Conservation (phyloP, 2,329 filamentous ascomycete genomes). For the Colletotrichum zoysiae region DNA sequence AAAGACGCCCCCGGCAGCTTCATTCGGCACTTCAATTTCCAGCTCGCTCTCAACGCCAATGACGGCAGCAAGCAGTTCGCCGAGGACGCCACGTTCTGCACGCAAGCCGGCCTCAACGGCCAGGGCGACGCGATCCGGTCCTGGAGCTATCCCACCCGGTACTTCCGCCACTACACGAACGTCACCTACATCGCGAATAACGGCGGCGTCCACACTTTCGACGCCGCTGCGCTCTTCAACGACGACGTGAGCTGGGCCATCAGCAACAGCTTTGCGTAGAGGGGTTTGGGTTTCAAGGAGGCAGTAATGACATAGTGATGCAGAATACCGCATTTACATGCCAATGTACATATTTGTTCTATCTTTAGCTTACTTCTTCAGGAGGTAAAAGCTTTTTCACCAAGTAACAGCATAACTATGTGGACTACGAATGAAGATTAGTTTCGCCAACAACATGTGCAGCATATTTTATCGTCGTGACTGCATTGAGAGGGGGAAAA, state of each 20-base stretch:
- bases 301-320: neutral
- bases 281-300: neutral
- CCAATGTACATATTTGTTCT: neutral
- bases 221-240: slow-evolving; percentile 61
- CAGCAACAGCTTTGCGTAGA: slow-evolving; percentile 58
- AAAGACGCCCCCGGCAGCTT: slow-evolving; percentile 69
- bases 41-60: slow-evolving; percentile 60
- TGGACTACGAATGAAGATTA: too few relatives aligned
- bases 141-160: slow-evolving; percentile 72
- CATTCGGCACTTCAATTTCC: slow-evolving; percentile 68
- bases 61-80: slow-evolving; percentile 68
- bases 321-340: neutral
- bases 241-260: slow-evolving; percentile 67
- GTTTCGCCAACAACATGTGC: neutral
- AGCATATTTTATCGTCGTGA: too few relatives aligned
- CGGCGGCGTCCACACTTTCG: slow-evolving; percentile 68
- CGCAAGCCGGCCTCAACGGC: slow-evolving; percentile 63
- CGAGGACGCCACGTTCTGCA: slow-evolving; percentile 75
- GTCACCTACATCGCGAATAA: slow-evolving; percentile 63
- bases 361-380: neutral
- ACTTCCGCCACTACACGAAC: slow-evolving; percentile 66
- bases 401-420: too few relatives aligned
- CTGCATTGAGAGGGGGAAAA: neutral
- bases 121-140: slow-evolving; percentile 65
- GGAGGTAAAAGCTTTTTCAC: too few relatives aligned